These are phyloP conservation scores for Cryptosporidium bovis DNA, from an alignment of 169 alveolate species.

Conservation along the genomic window DNA sequence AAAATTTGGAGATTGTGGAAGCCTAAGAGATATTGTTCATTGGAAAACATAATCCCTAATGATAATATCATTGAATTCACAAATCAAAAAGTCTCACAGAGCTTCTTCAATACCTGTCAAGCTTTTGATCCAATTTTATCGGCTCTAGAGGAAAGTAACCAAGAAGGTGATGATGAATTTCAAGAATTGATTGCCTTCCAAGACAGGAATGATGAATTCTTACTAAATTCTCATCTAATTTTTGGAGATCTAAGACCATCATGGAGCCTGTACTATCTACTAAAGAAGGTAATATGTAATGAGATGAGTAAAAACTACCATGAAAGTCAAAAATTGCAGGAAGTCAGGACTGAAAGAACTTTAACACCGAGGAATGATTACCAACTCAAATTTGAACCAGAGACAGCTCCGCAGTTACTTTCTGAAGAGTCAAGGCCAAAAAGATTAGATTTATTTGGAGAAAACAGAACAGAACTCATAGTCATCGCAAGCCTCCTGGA, in stretches of 20 bases:
- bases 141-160: slow-evolving; percentile 2
- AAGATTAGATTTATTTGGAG: slow-evolving; percentile 3
- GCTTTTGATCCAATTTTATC: slow-evolving; percentile 13
- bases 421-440: slow-evolving; percentile 46
- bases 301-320: slow-evolving; percentile 52
- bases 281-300: slow-evolving; percentile 7
- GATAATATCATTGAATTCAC: slow-evolving; percentile 26
- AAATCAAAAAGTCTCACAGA: slow-evolving; percentile 28
- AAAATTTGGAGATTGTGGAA: slow-evolving; percentile 49
- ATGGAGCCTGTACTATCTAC: slow-evolving; percentile 58
- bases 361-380: slow-evolving; percentile 18
- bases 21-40: slow-evolving; percentile 24
- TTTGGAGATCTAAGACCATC: slow-evolving; percentile 65
- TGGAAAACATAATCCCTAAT: slow-evolving; percentile 52
- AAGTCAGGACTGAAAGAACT: neutral
- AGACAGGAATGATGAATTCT: slow-evolving; percentile 8
- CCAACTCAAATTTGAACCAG: slow-evolving; percentile 78
- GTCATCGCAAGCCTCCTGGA: slow-evolving; percentile 90
- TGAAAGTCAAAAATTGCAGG: neutral
- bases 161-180: neutral
- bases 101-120: slow-evolving; percentile 11
- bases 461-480: slow-evolving; percentile 83
- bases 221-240: slow-evolving; percentile 16
- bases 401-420: neutral
- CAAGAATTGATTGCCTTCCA: slow-evolving; percentile 30